phyloP scores from a whole-genome alignment of 1,284 basidiomycete species.

The Clitocybe nebularis region DNA sequence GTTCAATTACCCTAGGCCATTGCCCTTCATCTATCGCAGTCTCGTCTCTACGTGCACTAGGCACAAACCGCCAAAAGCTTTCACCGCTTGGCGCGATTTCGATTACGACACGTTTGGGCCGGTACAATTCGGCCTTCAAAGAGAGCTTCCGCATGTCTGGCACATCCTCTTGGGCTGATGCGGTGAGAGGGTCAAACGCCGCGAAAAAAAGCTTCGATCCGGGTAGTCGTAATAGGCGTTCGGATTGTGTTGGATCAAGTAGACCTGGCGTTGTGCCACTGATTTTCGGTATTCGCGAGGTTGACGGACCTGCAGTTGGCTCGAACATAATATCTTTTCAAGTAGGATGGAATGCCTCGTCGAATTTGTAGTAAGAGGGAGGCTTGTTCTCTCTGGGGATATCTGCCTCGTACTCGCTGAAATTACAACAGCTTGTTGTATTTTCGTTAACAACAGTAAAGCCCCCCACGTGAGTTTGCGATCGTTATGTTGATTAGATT shows the following conservation, averaged over 20 bases:
- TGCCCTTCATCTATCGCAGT: constrained; percentile 58
- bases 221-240: constrained; percentile 52
- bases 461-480: no score
- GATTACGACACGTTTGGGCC: constrained; percentile 66
- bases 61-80: constrained; percentile 70
- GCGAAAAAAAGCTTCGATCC: constrained; percentile 60
- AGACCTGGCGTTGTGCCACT: constrained; percentile 46
- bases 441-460: no score
- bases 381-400: no score
- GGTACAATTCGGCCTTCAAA: constrained; percentile 42
- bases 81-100: constrained; percentile 53
- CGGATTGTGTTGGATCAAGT: constrained; percentile 55
- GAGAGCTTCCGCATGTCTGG: constrained; percentile 35
- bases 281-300: constrained; percentile 16
- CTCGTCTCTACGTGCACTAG: constrained; percentile 53
- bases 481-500: constrained; percentile 16
- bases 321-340: constrained; percentile 6
- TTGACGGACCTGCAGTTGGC: constrained; percentile 14
- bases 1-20: constrained; percentile 62
- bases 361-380: no score
- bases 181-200: constrained; percentile 62
- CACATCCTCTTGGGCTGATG: constrained; percentile 36
- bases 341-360: no score
- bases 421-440: no score
- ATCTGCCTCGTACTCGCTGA: no score